Evolutionary conservation across 495 filamentous ascomycete genomes (phyloP), one percentile per base, ranked within the genome.

Genomic region (Cetradonia linearis): DNA sequence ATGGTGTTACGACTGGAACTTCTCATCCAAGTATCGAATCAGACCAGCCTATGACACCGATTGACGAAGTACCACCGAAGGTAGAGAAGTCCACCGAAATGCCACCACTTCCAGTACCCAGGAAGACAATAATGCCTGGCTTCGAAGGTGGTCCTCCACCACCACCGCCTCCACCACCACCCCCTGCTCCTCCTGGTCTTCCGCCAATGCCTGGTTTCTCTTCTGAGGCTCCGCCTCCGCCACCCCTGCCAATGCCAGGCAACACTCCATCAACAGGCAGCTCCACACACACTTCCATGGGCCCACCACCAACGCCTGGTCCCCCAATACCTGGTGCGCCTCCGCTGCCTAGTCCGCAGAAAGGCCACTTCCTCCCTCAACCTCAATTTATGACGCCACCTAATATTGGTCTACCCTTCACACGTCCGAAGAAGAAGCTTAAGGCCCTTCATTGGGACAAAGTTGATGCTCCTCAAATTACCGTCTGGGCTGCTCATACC

Each of bases 381-480:
- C 66, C 72, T 57, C 77, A 82, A 42, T 72, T 71, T 38, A 64
- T 70, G 31, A 67, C 73, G 56, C 68, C 69, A 33, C 69, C 77
- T 27, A 74, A 73, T 14, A 74, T 83, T 49, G 74, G 79, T 46
- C 76, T 89, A 68, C 81, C 89, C 33, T 86, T 88, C 64, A 88
- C 88, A 30, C 78, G 92, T 65, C 91, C 94, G 36, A 97, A 96
- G 80, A 96, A 94, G 84, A 98, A 97, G 74, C 87, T 98, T 67
- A 98, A 98, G 81, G 91, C 93, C 38, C 81, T 98, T 62, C 93
- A 98, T 76, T 98, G 93, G 93, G 93, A 98, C 69, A 98, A 98
- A 74, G 87, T 98, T 40, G 93, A 98, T 71, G 79, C 89, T 55
- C 88, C 90, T 18, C 85, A 95, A 69, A 89, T 92, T 40, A 97